Conservation (phyloP, 2,329 filamentous ascomycete genomes). For the Aspergillus sp. region DNA sequence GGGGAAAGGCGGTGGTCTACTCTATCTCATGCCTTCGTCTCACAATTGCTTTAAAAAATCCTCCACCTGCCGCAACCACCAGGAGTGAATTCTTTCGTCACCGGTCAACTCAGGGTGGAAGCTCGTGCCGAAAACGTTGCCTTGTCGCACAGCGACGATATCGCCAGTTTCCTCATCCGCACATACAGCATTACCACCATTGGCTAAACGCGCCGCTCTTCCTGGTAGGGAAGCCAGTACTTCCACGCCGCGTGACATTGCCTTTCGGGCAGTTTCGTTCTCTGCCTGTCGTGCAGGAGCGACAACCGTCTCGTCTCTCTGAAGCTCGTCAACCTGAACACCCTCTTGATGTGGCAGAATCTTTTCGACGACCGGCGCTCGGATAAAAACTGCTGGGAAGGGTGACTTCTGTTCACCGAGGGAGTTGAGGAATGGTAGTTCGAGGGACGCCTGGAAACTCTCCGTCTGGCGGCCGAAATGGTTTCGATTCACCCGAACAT, state of each 20-base stretch:
- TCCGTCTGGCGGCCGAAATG: constrained; percentile 93
- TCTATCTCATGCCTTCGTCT: constrained; percentile 20
- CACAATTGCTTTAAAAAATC: constrained; percentile 34
- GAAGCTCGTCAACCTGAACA: constrained; percentile 52
- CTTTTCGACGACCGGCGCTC: constrained; percentile 88
- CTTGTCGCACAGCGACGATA: constrained; percentile 85
- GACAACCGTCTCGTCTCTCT: constrained; percentile 53
- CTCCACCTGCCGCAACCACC: constrained; percentile 81
- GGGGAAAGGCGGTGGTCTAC: constrained; percentile 15
- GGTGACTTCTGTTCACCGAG: constrained; percentile 36
- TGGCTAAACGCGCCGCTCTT: constrained; percentile 49
- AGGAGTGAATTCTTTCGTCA: constrained; percentile 83
- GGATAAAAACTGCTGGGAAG: constrained; percentile 87
- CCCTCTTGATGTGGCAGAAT: constrained; percentile 59
- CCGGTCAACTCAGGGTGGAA: constrained; percentile 93
- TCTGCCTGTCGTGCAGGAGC: constrained; percentile 55
- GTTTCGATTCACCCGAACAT: constrained; percentile 88
- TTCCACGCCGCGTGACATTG: constrained; percentile 53
- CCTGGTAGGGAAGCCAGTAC: constrained; percentile 59
- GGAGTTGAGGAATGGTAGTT: constrained; percentile 66
- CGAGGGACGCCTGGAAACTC: constrained; percentile 76
- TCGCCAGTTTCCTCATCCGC: constrained; percentile 56
- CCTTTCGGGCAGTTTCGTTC: constrained; percentile 45
- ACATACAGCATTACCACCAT: constrained; percentile 40
- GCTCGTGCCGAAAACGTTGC: constrained; percentile 89